Conservation (phyloP, 2,329 filamentous ascomycete species). For the Diaporthe batatas region DNA sequence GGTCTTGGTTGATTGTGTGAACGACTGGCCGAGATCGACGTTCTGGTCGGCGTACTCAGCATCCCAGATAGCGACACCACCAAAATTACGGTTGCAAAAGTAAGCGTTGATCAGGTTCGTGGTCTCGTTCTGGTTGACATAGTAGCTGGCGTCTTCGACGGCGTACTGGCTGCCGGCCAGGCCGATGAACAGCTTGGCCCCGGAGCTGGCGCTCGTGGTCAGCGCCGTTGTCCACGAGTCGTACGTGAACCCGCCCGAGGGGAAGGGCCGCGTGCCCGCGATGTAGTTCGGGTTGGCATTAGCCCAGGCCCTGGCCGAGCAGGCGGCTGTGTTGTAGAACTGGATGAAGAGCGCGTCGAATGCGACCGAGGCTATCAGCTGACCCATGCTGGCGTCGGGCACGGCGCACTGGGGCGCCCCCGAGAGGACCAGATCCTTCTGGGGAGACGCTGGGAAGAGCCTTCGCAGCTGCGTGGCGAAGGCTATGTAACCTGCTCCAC, state of each 20-base stretch:
- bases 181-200: slow-evolving; percentile 61
- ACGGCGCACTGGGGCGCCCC: slow-evolving; percentile 63
- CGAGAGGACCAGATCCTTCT: slow-evolving; percentile 53
- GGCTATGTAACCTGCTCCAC: slow-evolving; percentile 16
- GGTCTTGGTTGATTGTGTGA: slow-evolving; percentile 9
- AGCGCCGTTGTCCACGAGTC: slow-evolving; percentile 56
- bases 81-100: slow-evolving; percentile 55
- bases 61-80: slow-evolving; percentile 63
- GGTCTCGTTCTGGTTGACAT: slow-evolving; percentile 52
- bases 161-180: slow-evolving; percentile 52
- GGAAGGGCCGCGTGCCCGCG: slow-evolving; percentile 44
- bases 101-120: slow-evolving; percentile 56
- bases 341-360: slow-evolving; percentile 64
- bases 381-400: slow-evolving; percentile 50
- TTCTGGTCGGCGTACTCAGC: slow-evolving; percentile 46
- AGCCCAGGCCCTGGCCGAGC: slow-evolving; percentile 49
- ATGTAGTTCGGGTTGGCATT: slow-evolving; percentile 51
- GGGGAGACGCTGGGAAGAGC: slow-evolving; percentile 45
- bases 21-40: not conserved
- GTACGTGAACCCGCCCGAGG: slow-evolving; percentile 57
- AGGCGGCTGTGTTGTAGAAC: slow-evolving; percentile 63
- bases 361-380: slow-evolving; percentile 43
- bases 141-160: slow-evolving; percentile 49
- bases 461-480: slow-evolving; percentile 47
- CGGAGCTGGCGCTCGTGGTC: slow-evolving; percentile 52